Conservation (phyloP, 2,329 filamentous ascomycete genomes). For the Aspergillus terreus region DNA sequence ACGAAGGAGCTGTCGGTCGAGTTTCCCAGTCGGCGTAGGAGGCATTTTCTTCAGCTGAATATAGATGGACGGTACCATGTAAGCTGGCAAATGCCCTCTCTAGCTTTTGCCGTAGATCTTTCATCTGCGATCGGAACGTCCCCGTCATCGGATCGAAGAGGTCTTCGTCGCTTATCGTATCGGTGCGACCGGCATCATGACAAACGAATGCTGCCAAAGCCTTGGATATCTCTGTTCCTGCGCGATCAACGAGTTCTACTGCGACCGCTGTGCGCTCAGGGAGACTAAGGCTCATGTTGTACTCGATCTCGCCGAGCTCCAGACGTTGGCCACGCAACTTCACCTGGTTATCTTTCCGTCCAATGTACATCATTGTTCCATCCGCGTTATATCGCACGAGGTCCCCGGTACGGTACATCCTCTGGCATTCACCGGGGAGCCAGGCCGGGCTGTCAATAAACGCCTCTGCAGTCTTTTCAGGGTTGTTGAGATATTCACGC, state of each 20-base stretch:
- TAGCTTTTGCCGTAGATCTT: neutral
- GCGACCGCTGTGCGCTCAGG: too few species aligned
- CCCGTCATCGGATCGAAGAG: too few species aligned
- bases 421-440: slow-evolving; percentile 8
- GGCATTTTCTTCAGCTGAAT: slow-evolving; percentile 32
- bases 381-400: neutral
- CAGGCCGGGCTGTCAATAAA: neutral
- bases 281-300: neutral
- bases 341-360: neutral
- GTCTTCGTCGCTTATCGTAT: too few species aligned
- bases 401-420: neutral
- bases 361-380: neutral
- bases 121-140: too few species aligned
- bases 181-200: too few species aligned
- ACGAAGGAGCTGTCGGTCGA: slow-evolving; percentile 19
- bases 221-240: slow-evolving; percentile 11
- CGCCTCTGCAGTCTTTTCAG: neutral
- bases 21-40: slow-evolving; percentile 29
- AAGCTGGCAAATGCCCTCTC: slow-evolving; percentile 25
- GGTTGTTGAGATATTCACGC: neutral
- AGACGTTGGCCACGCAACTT: neutral
- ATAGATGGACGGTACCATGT: slow-evolving; percentile 34
- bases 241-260: too few species aligned
- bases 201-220: slow-evolving; percentile 1
- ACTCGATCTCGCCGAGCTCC: neutral